A percentile compares a stretch with the other conserved stretches of the same genome.
Conservation (phyloP, 495 filamentous ascomycete genomes). For the Lichina pygmaea region DNA sequence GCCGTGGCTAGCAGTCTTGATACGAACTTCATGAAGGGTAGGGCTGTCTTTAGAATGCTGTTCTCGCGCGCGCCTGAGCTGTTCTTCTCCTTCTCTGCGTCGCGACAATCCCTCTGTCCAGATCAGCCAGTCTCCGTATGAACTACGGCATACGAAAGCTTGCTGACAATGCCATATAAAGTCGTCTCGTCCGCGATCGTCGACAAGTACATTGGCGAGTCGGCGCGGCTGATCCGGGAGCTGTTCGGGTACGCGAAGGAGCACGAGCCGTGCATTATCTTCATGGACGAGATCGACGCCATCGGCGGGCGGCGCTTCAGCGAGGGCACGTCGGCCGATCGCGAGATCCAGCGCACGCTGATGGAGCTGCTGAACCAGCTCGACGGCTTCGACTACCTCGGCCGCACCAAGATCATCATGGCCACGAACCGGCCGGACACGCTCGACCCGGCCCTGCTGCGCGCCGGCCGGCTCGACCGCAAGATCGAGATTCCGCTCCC, state of each 20-base stretch:
- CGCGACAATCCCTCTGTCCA: background rate
- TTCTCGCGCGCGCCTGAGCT: no score
- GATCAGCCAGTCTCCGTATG: background rate
- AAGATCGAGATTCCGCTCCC: conserved; percentile 98
- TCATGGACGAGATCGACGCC: conserved; percentile 99
- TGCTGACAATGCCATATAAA: conserved; percentile 10
- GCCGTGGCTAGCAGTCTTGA: conserved; percentile 93
- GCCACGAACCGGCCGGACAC: conserved; percentile 97
- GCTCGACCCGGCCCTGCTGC: conserved; percentile 76
- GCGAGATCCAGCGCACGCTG: conserved; percentile 94
- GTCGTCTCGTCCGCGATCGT: conserved; percentile 99
- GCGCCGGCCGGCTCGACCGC: conserved; percentile 81
- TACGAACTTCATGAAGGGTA: conserved; percentile 96
- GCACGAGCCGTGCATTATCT: conserved; percentile 98
- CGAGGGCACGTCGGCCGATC: conserved; percentile 94
- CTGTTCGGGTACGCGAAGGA: conserved; percentile 99
- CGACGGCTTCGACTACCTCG: conserved; percentile 96
- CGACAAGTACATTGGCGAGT: conserved; percentile 99
- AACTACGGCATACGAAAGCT: background rate
- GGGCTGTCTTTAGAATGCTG: conserved; percentile 4
- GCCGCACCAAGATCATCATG: conserved; percentile 99
- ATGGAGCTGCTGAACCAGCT: conserved; percentile 99
- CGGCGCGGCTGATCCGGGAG: conserved; percentile 86
- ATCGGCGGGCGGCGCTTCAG: conserved; percentile 93
- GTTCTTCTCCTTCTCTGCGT: no score